phyloP scores from a whole-genome alignment of 108 stramenopile species.

The Skeletonema costatum region DNA sequence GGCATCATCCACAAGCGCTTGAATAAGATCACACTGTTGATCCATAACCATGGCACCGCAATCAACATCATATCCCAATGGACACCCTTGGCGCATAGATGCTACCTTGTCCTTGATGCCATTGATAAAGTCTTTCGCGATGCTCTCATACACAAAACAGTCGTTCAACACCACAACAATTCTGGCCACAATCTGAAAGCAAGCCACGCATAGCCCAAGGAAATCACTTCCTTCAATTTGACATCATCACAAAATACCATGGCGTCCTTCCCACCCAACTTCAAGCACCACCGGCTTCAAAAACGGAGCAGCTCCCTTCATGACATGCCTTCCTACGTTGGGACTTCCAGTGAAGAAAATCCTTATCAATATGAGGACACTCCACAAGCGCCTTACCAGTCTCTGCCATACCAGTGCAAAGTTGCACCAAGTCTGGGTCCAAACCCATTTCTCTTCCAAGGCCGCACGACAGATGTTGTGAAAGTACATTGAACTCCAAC shows the following conservation, averaged over 20 bases:
- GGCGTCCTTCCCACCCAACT: slow-evolving; percentile 99
- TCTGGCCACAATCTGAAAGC: slow-evolving; percentile 97
- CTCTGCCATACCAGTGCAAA: slow-evolving; percentile 92
- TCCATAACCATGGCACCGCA: slow-evolving; percentile 95
- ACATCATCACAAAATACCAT: slow-evolving; percentile 97
- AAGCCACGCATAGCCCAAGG: slow-evolving; percentile 95
- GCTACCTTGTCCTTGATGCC: slow-evolving; percentile 59
- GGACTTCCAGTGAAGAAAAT: slow-evolving; percentile 98
- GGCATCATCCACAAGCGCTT: slow-evolving; percentile 95
- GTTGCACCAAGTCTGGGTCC: slow-evolving; percentile 92
- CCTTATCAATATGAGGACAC: slow-evolving; percentile 92
- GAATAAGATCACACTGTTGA: slow-evolving; percentile 78
- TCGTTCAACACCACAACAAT: slow-evolving; percentile 98
- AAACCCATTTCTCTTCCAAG: slow-evolving; percentile 87
- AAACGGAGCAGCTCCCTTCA: slow-evolving; percentile 81
- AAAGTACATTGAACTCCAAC: slow-evolving; percentile 90
- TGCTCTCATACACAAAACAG: slow-evolving; percentile 95
- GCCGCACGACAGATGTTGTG: slow-evolving; percentile 77
- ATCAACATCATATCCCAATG: slow-evolving; percentile 80
- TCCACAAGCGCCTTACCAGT: slow-evolving; percentile 93
- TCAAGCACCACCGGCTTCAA: slow-evolving; percentile 98
- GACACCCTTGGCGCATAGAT: slow-evolving; percentile 84
- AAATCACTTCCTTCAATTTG: slow-evolving; percentile 67
- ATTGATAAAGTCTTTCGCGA: slow-evolving; percentile 76
- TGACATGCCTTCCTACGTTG: slow-evolving; percentile 92